Evolutionary conservation across 1,139 yeast genomes (phyloP).

Genomic region (Groenewaldozyma sp.): DNA sequence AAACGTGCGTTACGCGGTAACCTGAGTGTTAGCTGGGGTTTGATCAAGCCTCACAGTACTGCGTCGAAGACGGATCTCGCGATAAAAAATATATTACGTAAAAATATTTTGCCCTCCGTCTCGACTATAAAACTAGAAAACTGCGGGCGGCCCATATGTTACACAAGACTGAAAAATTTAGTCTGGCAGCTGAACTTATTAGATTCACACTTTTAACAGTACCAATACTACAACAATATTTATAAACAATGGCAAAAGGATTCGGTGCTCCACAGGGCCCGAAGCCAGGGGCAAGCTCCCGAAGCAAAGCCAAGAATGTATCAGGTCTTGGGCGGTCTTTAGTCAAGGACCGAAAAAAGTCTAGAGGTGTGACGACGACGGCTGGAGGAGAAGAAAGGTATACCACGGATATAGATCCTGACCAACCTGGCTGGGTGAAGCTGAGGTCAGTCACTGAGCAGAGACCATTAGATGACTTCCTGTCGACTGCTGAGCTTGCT

Average conservation of each 20-base stretch:
- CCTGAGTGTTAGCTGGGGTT: too few relatives aligned
- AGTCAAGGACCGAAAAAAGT: slow-evolving; percentile 62
- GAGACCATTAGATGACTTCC: slow-evolving; percentile 84
- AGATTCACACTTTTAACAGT: not conserved
- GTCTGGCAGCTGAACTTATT: not conserved
- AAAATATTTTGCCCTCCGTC: too few relatives aligned
- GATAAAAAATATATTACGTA: too few relatives aligned
- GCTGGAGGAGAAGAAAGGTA: slow-evolving; percentile 19
- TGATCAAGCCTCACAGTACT: too few relatives aligned
- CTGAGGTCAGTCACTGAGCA: slow-evolving; percentile 92
- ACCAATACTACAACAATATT: not conserved
- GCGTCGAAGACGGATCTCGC: too few relatives aligned
- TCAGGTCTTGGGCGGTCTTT: slow-evolving; percentile 83
- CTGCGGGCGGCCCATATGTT: not conserved
- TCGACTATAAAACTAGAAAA: too few relatives aligned
- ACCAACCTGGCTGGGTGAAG: slow-evolving; percentile 80
- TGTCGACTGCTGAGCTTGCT: slow-evolving; percentile 90
- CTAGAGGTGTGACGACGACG: slow-evolving; percentile 54
- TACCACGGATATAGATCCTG: slow-evolving; percentile 26
- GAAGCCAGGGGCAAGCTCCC: slow-evolving; percentile 41
- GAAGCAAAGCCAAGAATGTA: slow-evolving; percentile 68
- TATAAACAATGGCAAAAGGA: not conserved
- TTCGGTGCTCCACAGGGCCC: not conserved
- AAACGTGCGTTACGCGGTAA: too few relatives aligned
- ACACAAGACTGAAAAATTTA: not conserved